Conservation (phyloP, 2,329 filamentous ascomycete species). For the Stagonosporopsis cucurbitacearum region DNA sequence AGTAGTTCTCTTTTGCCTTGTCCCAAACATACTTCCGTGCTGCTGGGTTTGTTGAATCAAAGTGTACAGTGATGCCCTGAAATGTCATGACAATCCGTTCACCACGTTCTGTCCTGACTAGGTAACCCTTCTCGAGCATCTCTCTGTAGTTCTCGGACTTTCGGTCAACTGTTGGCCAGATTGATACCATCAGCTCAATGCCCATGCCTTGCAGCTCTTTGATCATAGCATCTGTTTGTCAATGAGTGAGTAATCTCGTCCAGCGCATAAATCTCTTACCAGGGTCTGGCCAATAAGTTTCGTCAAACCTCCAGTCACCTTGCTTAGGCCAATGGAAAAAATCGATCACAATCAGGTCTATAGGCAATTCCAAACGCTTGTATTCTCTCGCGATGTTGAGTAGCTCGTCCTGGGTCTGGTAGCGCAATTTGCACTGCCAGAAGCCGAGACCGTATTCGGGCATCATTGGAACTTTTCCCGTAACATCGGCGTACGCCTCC, state of each 20-base stretch:
- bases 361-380: slow-evolving; percentile 60
- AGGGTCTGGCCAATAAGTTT: slow-evolving; percentile 69
- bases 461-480: slow-evolving; percentile 70
- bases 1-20: slow-evolving; percentile 66
- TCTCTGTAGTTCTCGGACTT: slow-evolving; percentile 65
- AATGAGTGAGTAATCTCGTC: background rate
- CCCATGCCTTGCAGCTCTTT: slow-evolving; percentile 63
- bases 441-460: slow-evolving; percentile 72
- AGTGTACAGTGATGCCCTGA: slow-evolving; percentile 65
- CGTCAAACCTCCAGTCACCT: slow-evolving; percentile 72
- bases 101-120: slow-evolving; percentile 68
- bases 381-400: slow-evolving; percentile 67
- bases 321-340: slow-evolving; percentile 73
- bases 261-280: slow-evolving; percentile 4
- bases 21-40: slow-evolving; percentile 66
- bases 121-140: slow-evolving; percentile 66
- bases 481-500: slow-evolving; percentile 62
- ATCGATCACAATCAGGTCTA: slow-evolving; percentile 71
- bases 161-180: slow-evolving; percentile 71
- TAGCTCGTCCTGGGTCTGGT: slow-evolving; percentile 70
- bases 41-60: slow-evolving; percentile 68
- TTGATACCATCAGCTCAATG: slow-evolving; percentile 72
- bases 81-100: slow-evolving; percentile 65
- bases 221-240: slow-evolving; percentile 63
- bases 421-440: slow-evolving; percentile 72